phyloP scores from a whole-genome alignment of 768 basidiomycete genomes.

The Psilocybe azurescens region DNA sequence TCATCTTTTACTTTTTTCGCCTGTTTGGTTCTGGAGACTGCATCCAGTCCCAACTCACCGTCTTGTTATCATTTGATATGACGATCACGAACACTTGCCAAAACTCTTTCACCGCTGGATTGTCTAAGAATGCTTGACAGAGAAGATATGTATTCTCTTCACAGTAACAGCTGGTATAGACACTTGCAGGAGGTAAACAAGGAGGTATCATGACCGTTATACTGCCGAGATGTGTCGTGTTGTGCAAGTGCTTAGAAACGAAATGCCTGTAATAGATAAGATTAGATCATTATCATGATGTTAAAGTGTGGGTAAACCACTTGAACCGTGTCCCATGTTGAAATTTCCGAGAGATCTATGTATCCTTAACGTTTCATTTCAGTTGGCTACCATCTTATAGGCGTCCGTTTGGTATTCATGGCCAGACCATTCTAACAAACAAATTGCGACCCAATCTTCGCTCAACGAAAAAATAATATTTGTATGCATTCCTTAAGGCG shows the following conservation, averaged over 20 bases:
- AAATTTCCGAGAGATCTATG: too few relatives aligned
- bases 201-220: constrained; percentile 31
- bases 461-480: too few relatives aligned
- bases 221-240: neutral
- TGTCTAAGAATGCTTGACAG: constrained; percentile 43
- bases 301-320: too few relatives aligned
- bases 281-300: neutral
- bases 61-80: constrained; percentile 66
- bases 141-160: constrained; percentile 79
- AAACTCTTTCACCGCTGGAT: constrained; percentile 26
- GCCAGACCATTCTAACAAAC: too few relatives aligned
- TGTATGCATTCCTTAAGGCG: too few relatives aligned
- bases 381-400: too few relatives aligned
- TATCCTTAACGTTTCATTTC: too few relatives aligned
- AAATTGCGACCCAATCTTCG: too few relatives aligned
- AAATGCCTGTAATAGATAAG: neutral
- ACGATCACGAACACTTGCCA: constrained; percentile 66
- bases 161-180: constrained; percentile 69
- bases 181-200: constrained; percentile 38
- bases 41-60: constrained; percentile 41
- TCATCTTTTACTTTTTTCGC: neutral
- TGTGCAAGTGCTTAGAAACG: too few relatives aligned
- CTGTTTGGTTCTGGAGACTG: too few relatives aligned
- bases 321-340: too few relatives aligned
- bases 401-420: too few relatives aligned